These are phyloP conservation scores for Fusarium goolgardi DNA, from an alignment of 2,329 filamentous ascomycete genomes.

Conservation along the genomic window DNA sequence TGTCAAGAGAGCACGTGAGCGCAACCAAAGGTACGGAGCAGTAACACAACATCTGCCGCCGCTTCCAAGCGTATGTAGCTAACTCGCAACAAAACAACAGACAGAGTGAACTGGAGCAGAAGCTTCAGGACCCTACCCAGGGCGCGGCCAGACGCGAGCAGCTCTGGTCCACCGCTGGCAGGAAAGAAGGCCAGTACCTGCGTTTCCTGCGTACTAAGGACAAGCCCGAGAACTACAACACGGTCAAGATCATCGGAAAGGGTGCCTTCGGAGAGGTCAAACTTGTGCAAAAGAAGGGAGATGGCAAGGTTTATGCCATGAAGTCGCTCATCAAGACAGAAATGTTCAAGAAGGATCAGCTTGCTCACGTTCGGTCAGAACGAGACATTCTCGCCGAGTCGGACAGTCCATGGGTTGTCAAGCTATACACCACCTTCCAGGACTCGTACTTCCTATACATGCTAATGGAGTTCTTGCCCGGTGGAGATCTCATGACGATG, in stretches of 20 bases:
- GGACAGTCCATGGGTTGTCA: slow-evolving; percentile 99
- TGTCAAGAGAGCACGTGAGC: slow-evolving; percentile 92
- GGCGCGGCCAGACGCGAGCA: slow-evolving; percentile 82
- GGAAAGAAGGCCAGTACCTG: slow-evolving; percentile 91
- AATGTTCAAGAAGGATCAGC: slow-evolving; percentile 99
- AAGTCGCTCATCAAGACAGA: slow-evolving; percentile 99
- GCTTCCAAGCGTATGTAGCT: slow-evolving; percentile 13
- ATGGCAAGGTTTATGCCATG: slow-evolving; percentile 97
- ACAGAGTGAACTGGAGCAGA: slow-evolving; percentile 90
- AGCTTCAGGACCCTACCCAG: slow-evolving; percentile 81
- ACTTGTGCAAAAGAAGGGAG: slow-evolving; percentile 94
- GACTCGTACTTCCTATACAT: slow-evolving; percentile 97
- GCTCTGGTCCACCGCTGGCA: slow-evolving; percentile 85
- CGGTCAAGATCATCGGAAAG: slow-evolving; percentile 98
- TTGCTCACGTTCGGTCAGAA: slow-evolving; percentile 96
- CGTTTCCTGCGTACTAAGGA: slow-evolving; percentile 95
- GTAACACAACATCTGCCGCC: background rate
- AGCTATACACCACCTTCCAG: slow-evolving; percentile 98
- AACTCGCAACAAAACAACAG: slow-evolving; percentile 58
- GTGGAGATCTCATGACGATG: slow-evolving; percentile 99
- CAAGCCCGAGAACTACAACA: slow-evolving; percentile 92
- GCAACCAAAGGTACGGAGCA: slow-evolving; percentile 83
- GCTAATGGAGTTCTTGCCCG: slow-evolving; percentile 99
- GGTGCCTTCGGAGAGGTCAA: slow-evolving; percentile 99
- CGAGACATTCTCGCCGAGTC: slow-evolving; percentile 98